Conservation (phyloP, 2,329 filamentous ascomycete genomes). For the Clarireedia sp. region DNA sequence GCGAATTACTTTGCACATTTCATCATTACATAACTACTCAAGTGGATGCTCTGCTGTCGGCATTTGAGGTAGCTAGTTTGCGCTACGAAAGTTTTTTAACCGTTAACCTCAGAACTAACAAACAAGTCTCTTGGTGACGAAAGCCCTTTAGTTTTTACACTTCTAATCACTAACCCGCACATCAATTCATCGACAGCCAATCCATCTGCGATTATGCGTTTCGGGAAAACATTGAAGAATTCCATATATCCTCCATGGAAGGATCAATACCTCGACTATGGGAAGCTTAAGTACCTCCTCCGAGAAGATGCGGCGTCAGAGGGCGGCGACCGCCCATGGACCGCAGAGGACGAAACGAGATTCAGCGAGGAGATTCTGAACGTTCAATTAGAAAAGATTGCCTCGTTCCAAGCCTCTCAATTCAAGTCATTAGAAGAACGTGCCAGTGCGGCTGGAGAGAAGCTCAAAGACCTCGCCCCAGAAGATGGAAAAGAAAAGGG, state of each 20-base stretch:
- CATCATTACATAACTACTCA: too few relatives aligned
- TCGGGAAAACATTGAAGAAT: constrained; percentile 78
- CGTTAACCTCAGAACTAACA: too few relatives aligned
- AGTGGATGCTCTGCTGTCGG: too few relatives aligned
- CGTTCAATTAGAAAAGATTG: constrained; percentile 89
- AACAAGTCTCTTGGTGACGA: too few relatives aligned
- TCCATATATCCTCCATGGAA: constrained; percentile 83
- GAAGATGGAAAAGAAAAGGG: constrained; percentile 46
- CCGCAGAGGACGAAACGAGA: constrained; percentile 82
- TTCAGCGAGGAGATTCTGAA: constrained; percentile 97
- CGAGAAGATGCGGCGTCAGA: constrained; percentile 55
- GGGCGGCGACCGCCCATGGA: constrained; percentile 64
- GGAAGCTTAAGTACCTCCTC: constrained; percentile 82
- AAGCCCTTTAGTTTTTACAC: not conserved
- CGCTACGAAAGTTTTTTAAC: too few relatives aligned
- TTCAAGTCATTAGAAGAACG: constrained; percentile 50
- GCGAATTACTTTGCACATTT: too few relatives aligned
- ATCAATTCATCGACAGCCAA: not conserved
- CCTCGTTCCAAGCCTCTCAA: constrained; percentile 77
- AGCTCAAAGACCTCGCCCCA: constrained; percentile 71
- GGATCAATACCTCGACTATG: constrained; percentile 91
- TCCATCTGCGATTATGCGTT: constrained; percentile 61
- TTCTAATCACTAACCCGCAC: not conserved
- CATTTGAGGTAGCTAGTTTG: too few relatives aligned
- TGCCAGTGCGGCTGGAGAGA: constrained; percentile 51